These are phyloP conservation scores for Ambrosiella xylebori DNA, from an alignment of 2,329 filamentous ascomycete genomes.

Conservation along the genomic window DNA sequence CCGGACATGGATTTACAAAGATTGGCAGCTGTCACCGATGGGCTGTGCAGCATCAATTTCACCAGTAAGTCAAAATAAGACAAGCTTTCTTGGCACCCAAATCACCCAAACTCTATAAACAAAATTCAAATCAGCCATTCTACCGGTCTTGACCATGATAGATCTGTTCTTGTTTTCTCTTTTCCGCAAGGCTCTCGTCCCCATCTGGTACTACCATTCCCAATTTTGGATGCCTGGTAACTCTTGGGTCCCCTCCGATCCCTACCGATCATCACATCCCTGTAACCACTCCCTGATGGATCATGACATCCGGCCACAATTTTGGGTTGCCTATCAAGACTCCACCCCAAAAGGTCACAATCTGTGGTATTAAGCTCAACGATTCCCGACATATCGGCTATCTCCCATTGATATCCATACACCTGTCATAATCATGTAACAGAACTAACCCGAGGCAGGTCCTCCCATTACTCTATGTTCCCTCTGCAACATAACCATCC, in stretches of 20 bases:
- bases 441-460: too few species aligned
- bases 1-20: neutral
- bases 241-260: neutral
- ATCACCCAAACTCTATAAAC: neutral
- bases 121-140: neutral
- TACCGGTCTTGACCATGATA: too few species aligned
- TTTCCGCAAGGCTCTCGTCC: neutral
- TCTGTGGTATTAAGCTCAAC: too few species aligned
- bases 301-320: neutral
- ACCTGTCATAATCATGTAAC: neutral
- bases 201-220: neutral
- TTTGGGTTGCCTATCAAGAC: neutral
- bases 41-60: neutral
- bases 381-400: neutral
- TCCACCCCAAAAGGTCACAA: too few species aligned
- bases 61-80: neutral
- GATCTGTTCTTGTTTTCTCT: too few species aligned
- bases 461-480: neutral
- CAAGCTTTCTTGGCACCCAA: neutral
- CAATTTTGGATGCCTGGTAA: neutral
- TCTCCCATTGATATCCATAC: neutral
- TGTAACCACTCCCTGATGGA: neutral
- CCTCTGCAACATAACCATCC: neutral
- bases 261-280: neutral
- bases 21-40: slow-evolving; percentile 1